These are phyloP conservation scores for Gracilariopsis chorda DNA, from an alignment of 23 red algal genomes.

Conservation along the genomic window DNA sequence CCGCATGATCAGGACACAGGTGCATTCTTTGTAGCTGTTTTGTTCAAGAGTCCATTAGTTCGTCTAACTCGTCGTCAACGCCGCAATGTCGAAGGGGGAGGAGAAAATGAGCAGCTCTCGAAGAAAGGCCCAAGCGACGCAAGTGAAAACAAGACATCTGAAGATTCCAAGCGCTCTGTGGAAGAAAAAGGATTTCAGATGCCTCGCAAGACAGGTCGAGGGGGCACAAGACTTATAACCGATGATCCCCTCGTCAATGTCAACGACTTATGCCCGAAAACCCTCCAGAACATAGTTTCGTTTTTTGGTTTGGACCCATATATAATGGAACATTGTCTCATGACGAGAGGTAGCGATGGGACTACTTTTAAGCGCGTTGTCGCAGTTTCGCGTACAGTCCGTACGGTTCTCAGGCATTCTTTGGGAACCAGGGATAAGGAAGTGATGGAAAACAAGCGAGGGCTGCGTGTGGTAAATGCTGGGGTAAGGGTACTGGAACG, in stretches of 20 bases:
- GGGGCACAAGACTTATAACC: slow-evolving; percentile 53
- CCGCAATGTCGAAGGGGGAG: background rate
- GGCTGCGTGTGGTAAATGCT: slow-evolving; percentile 57
- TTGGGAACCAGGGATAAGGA: slow-evolving; percentile 36
- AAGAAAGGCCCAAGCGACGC: background rate
- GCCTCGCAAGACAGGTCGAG: background rate
- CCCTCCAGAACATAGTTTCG: slow-evolving; percentile 34
- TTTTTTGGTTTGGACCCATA: slow-evolving; percentile 70
- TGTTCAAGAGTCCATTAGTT: slow-evolving; percentile 45
- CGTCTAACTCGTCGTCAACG: background rate
- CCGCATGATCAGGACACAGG: slow-evolving; percentile 98
- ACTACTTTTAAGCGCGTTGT: slow-evolving; percentile 50
- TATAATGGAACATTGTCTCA: slow-evolving; percentile 39
- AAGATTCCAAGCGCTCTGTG: background rate
- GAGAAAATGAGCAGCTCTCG: background rate
- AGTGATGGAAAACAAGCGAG: background rate
- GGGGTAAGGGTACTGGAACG: slow-evolving; percentile 71
- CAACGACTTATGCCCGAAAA: slow-evolving; percentile 19
- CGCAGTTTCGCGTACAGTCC: slow-evolving; percentile 37
- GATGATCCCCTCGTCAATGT: slow-evolving; percentile 77
- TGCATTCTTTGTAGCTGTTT: slow-evolving; percentile 94
- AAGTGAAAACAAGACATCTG: background rate
- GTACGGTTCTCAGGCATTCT: slow-evolving; percentile 39
- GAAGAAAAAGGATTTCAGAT: background rate
- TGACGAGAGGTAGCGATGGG: slow-evolving; percentile 67